Evolutionary conservation across 1,139 yeast genomes (phyloP), one percentile per base, ranked within the genome.

Genomic region (Saccharomyces hybrid): DNA sequence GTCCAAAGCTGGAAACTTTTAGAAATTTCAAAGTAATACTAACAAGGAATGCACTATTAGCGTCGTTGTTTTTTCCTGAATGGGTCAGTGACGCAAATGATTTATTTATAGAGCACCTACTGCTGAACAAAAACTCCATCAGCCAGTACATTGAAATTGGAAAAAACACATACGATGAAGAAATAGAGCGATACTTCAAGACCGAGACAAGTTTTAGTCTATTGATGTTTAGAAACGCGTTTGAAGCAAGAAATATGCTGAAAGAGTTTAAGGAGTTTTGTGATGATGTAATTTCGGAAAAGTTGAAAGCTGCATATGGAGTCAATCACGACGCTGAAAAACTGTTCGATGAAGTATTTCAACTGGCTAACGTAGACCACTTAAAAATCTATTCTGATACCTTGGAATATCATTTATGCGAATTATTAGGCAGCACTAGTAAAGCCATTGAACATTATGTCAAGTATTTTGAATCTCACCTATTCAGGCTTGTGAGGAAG

Each of bases 1-100:
- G 25, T 5, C 44, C 44, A 16, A 38, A 11, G n/a, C 26, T 38
- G 44, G 44, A 38, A 38, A 38, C 44, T 38, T 38, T 38, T 13
- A 38, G 11, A 13, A 38, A 38, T 38, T 38, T 38, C 3, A 38
- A 38, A 16, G 26, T 38, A 5, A 7, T 38, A 38, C 5, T 38
- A 8, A 38, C 44, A 11, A 38, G 44, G 14, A 38, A 38, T 38
- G 44, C 44, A 38, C 13, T 38, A 3, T 9, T 38, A 14, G 47
- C 59, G 8, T 55, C 52, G 7, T 16, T 51, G 8, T 52, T 59
- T 27, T 55, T 59, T 4, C 51, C 53, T 23, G 41, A 52, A 23
- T 27, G 58, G 50, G 42, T 55, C 13, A 50, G 51, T n/a, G 28
- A 26, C n/a, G 51, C 57, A 9, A 56, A 55, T 47, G 57, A 55